phyloP scores from a whole-genome alignment of 768 basidiomycete species.

The Crassisporium funariophilum region DNA sequence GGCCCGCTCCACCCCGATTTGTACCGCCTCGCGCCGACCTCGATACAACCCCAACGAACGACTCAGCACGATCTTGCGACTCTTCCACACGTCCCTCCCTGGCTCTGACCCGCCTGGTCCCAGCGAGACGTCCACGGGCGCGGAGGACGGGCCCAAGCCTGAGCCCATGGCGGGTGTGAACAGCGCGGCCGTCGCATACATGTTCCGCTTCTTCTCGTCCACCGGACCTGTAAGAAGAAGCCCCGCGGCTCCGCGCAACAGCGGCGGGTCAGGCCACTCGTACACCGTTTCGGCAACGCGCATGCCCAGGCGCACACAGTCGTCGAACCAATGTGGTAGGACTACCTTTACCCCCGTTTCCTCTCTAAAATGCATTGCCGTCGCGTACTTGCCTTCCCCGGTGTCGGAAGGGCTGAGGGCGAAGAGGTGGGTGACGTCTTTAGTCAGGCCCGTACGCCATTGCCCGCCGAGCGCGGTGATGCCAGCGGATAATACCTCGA shows the following conservation, averaged over 20 bases:
- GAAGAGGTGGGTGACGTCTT: constrained; percentile 88
- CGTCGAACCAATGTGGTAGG: constrained; percentile 94
- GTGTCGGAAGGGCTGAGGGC: constrained; percentile 54
- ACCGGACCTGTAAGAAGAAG: constrained; percentile 17
- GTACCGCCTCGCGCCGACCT: constrained; percentile 54
- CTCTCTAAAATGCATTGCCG: constrained; percentile 58
- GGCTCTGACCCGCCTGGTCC: background rate
- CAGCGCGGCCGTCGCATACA: constrained; percentile 33
- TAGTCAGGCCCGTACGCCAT: constrained; percentile 74
- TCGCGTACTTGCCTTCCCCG: constrained; percentile 52
- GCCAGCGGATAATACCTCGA: constrained; percentile 72
- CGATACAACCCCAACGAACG: constrained; percentile 54
- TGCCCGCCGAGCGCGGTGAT: constrained; percentile 81
- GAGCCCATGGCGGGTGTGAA: constrained; percentile 26
- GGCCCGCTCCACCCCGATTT: constrained; percentile 57
- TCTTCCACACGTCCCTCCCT: constrained; percentile 51
- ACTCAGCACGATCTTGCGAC: constrained; percentile 62
- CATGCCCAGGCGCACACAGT: constrained; percentile 60
- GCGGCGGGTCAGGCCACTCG: constrained; percentile 72
- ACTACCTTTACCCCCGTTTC: constrained; percentile 65
- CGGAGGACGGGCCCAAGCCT: background rate
- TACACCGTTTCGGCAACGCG: constrained; percentile 58
- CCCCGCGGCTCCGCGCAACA: constrained; percentile 36
- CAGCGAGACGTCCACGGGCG: background rate
- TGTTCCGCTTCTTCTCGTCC: constrained; percentile 33